Evolutionary conservation across 441 rosid species (phyloP), one percentile per base, ranked within the genome.

Genomic region (Pelargonium australe): DNA sequence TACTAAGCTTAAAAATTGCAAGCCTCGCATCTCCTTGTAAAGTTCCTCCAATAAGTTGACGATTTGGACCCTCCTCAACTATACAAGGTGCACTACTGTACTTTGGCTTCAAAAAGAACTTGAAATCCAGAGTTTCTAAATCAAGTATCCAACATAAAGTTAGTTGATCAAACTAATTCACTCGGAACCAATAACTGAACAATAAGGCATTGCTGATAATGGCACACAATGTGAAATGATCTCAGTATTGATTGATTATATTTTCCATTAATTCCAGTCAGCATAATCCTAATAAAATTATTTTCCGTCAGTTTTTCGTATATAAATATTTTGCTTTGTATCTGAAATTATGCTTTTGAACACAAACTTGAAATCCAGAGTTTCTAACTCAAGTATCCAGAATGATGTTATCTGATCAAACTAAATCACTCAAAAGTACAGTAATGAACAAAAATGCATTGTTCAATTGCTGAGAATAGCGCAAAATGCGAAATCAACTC

Each of bases 51-150:
- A 81, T 80, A 28, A 91, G 92, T 64, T 87, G 76, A 69, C 97
- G 75, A 44, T 90, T 87, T 23, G 91, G 85, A 71, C 99, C 99
- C 71, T 95, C 97, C 87, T 95, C 99, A 28, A 89, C 92, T 67
- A 89, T 82, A 69, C 84, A 90, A 43, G 91, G 97, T 31, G 73
- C 66, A 63, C 75, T 81, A 60, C 85, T 66, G 68, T 82, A 2
- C 79, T 86, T 95, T 64, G 99, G 96, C 91, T 92, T 95, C 90
- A 95, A 78, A 77, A 95, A 81, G 83, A 95, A 95, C 89, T 95
- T 91, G 83, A 95, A 91, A 80, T 90, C 97, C 86, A 91, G 80
- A 78, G 97, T 90, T 84, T 91, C 97, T 90, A 80, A 16, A 55
- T 55, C 43, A 40, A 40, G 43, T 20, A 68, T 68, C 72, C 41